phyloP scores from a whole-genome alignment of 768 basidiomycete genomes.

The Naematelia encephala region DNA sequence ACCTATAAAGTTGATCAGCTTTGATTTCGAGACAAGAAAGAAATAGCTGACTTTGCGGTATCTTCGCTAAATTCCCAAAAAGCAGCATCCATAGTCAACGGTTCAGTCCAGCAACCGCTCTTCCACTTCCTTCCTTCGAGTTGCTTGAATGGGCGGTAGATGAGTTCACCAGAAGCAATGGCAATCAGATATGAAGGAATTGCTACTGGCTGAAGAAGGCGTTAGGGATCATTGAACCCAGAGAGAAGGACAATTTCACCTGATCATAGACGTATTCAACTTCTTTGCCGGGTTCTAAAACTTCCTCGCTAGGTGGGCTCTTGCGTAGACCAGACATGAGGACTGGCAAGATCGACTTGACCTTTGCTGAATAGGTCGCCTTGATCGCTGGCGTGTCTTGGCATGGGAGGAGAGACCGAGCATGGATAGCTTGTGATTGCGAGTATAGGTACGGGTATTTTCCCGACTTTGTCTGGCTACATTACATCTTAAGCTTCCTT shows the following conservation, averaged over 20 bases:
- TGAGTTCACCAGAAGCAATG: conserved; percentile 78
- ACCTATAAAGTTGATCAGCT: conserved; percentile 54
- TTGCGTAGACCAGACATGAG: conserved; percentile 78
- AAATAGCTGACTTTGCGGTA: conserved; percentile 61
- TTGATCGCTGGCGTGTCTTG: conserved; percentile 91
- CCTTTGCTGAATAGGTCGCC: conserved; percentile 80
- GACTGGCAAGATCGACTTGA: conserved; percentile 74
- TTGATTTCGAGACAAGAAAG: not conserved
- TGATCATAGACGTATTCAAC: conserved; percentile 76
- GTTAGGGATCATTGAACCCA: not conserved
- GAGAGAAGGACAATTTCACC: conserved; percentile 51
- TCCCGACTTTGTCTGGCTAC: conserved; percentile 80
- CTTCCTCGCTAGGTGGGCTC: conserved; percentile 70
- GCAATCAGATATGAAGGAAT: conserved; percentile 93
- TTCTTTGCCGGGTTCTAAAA: conserved; percentile 71
- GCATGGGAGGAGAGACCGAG: conserved; percentile 70
- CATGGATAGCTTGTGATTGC: conserved; percentile 89
- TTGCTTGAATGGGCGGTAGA: conserved; percentile 62
- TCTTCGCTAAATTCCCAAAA: conserved; percentile 88
- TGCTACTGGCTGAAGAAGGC: conserved; percentile 62
- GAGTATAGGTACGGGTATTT: conserved; percentile 82
- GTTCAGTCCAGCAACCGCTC: conserved; percentile 88
- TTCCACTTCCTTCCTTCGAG: conserved; percentile 69
- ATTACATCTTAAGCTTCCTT: too few species aligned
- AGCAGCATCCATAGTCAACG: conserved; percentile 68